Conservation (phyloP, 352 stramenopile species). For the Pythium sp. region DNA sequence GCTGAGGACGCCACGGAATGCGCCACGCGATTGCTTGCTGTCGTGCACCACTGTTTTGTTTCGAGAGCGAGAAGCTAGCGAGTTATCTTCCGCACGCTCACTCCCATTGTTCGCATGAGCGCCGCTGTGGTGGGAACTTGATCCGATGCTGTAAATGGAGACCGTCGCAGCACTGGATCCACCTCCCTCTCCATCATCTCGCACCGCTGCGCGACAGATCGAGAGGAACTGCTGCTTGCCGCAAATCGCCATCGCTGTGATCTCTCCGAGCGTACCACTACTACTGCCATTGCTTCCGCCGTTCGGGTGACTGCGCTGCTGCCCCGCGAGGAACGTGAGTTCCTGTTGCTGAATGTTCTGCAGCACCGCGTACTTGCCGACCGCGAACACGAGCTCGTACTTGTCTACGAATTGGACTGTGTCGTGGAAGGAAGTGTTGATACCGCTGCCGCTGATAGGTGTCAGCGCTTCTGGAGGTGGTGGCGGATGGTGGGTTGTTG, state of each 20-base stretch:
- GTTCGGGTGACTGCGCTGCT: not conserved
- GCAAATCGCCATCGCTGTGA: slow-evolving; percentile 70
- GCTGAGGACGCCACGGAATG: slow-evolving; percentile 42
- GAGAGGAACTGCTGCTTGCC: slow-evolving; percentile 49
- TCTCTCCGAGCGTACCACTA: slow-evolving; percentile 38
- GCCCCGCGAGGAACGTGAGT: slow-evolving; percentile 41
- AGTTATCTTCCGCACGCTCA: not conserved
- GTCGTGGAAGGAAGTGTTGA: slow-evolving; percentile 53
- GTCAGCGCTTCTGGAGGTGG: slow-evolving; percentile 16
- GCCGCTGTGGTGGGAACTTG: slow-evolving; percentile 1
- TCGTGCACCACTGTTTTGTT: slow-evolving; percentile 7
- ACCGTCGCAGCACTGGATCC: slow-evolving; percentile 26
- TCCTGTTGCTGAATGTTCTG: slow-evolving; percentile 68
- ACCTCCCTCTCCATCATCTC: slow-evolving; percentile 1
- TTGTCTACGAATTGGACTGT: slow-evolving; percentile 51
- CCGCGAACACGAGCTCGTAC: slow-evolving; percentile 55
- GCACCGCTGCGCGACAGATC: slow-evolving; percentile 43
- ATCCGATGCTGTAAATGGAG: slow-evolving; percentile 30
- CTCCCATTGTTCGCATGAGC: not conserved
- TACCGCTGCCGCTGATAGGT: slow-evolving; percentile 48
- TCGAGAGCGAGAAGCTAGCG: not conserved
- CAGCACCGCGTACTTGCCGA: slow-evolving; percentile 65
- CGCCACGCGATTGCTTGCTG: slow-evolving; percentile 11
- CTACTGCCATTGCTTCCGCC: not conserved
- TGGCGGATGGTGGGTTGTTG: not conserved